A percentile compares a stretch with the other conserved stretches of the same genome.
These are phyloP conservation scores for Salix viminalis DNA, from an alignment of 345 rosid genomes.

Conservation along the genomic window DNA sequence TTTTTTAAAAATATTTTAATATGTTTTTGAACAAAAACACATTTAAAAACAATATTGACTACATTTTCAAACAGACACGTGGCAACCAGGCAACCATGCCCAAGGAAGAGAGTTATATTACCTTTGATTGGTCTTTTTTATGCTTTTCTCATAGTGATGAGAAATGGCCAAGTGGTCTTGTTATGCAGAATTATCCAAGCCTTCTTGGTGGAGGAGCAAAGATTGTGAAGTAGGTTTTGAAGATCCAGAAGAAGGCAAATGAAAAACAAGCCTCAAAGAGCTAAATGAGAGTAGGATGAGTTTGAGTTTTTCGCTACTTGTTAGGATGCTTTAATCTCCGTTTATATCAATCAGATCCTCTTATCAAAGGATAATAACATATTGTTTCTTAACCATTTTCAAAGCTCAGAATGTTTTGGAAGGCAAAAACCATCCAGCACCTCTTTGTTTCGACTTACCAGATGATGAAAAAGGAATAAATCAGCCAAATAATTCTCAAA, in stretches of 20 bases:
- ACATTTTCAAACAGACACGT: not conserved
- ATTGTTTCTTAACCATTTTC: too few species aligned
- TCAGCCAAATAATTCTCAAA: not conserved
- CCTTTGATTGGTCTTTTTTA: not conserved
- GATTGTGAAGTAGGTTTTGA: slow-evolving; percentile 29
- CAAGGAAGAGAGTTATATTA: slow-evolving; percentile 16
- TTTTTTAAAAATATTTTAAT: too few species aligned
- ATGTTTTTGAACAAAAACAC: too few species aligned
- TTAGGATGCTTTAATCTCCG: not conserved
- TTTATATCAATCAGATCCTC: too few species aligned
- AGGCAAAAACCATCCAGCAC: too few species aligned
- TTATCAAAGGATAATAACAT: too few species aligned
- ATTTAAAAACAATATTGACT: too few species aligned
- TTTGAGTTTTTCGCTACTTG: not conserved
- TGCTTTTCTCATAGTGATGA: not conserved
- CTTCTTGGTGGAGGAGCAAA: slow-evolving; percentile 27
- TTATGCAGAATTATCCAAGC: slow-evolving; percentile 21
- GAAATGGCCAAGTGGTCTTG: not conserved
- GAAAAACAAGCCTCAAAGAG: slow-evolving; percentile 20
- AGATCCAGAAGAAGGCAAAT: slow-evolving; percentile 23
- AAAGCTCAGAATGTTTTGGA: too few species aligned
- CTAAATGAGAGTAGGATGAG: not conserved
- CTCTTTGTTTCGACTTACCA: too few species aligned
- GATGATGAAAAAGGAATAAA: too few species aligned
- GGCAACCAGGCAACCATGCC: slow-evolving; percentile 26